Conservation (phyloP, 2,329 filamentous ascomycete species). For the Trichoderma sp. region DNA sequence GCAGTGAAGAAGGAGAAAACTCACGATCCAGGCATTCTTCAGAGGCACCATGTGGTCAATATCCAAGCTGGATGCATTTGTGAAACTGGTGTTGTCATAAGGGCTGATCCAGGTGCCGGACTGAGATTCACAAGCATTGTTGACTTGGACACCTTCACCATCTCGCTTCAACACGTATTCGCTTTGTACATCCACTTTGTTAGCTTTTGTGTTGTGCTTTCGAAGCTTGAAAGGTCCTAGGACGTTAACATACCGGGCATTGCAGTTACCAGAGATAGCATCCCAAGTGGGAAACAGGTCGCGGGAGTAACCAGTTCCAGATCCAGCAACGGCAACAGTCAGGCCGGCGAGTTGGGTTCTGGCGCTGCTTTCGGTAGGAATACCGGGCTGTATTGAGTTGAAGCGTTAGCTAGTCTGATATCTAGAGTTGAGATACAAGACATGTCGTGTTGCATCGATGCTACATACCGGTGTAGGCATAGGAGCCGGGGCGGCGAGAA, state of each 20-base stretch:
- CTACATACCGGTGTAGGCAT: conserved; percentile 31
- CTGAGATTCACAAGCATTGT: conserved; percentile 61
- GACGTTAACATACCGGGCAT: conserved; percentile 55
- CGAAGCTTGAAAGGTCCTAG: not conserved
- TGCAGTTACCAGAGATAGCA: conserved; percentile 65
- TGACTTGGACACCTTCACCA: conserved; percentile 62
- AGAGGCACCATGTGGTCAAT: conserved; percentile 85
- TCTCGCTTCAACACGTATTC: conserved; percentile 75
- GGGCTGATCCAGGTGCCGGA: conserved; percentile 70
- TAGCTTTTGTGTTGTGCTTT: not conserved
- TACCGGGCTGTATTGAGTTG: conserved; percentile 49
- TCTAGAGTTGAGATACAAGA: not conserved
- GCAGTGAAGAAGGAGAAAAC: conserved; percentile 27
- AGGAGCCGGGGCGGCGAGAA: conserved; percentile 33
- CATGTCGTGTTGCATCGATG: not conserved
- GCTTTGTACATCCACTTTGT: conserved; percentile 28
- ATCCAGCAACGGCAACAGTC: conserved; percentile 56
- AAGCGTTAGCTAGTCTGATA: not conserved
- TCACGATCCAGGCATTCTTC: conserved; percentile 75
- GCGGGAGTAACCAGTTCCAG: conserved; percentile 62
- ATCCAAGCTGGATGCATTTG: conserved; percentile 67
- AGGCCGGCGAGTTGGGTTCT: conserved; percentile 58
- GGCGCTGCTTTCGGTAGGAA: conserved; percentile 61
- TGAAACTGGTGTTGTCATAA: conserved; percentile 74
- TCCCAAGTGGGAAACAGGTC: conserved; percentile 73